Percentiles rank a stretch among this genome's conserved stretches.
Evolutionary conservation across 208 protist species (phyloP).

Genomic region (Porcisia deanei): DNA sequence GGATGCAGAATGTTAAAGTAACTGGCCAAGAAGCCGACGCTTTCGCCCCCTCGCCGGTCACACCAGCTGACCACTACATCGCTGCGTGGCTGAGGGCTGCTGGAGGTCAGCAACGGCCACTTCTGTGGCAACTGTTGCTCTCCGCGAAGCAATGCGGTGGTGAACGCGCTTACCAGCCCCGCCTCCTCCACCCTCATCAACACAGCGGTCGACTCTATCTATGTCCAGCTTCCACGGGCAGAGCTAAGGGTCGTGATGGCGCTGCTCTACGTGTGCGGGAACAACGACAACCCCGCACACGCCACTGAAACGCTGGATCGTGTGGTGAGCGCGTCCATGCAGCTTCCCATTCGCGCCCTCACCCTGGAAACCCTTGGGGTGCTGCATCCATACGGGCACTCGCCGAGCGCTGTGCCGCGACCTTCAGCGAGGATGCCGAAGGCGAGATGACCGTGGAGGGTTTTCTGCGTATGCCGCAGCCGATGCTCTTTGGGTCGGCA

Average conservation of each 20-base stretch:
- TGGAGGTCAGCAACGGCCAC: conserved; percentile 12
- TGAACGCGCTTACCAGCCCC: conserved; percentile 13
- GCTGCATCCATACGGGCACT: conserved; percentile 18
- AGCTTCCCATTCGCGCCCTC: conserved; percentile 17
- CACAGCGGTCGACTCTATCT: background rate
- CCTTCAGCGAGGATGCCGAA: background rate
- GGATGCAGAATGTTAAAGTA: background rate
- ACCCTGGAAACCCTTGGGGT: conserved; percentile 4
- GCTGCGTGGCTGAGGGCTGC: conserved; percentile 15
- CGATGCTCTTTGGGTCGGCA: conserved; percentile 4
- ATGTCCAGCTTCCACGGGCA: background rate
- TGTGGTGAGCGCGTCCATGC: conserved; percentile 10
- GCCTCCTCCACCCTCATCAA: conserved; percentile 13
- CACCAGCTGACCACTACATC: background rate
- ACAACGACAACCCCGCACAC: conserved; percentile 21
- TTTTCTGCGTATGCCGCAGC: conserved; percentile 5
- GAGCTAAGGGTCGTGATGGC: conserved; percentile 10
- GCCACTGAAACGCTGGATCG: conserved; percentile 22
- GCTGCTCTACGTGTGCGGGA: conserved; percentile 30
- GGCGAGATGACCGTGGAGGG: background rate
- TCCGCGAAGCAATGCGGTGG: conserved; percentile 15
- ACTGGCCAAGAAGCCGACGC: background rate
- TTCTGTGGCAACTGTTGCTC: conserved; percentile 25
- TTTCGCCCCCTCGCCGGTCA: background rate
- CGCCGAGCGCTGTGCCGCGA: conserved; percentile 1